These are phyloP conservation scores for Scutellaria baicalensis DNA, from an alignment of 257 asterid genomes.

Conservation along the genomic window DNA sequence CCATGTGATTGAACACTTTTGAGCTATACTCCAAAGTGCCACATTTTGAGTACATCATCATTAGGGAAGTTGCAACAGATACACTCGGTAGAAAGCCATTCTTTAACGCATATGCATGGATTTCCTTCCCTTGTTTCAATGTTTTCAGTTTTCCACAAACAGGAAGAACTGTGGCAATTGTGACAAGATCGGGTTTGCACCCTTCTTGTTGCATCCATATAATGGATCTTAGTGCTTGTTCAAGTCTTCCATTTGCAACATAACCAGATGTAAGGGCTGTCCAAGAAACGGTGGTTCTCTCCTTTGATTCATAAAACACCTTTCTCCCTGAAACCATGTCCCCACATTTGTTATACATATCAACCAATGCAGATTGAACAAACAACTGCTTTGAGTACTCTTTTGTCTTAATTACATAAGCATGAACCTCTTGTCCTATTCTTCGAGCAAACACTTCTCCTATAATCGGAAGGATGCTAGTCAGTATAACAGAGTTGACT, in stretches of 20 bases:
- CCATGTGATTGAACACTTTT: slow-evolving; percentile 55
- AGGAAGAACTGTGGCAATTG: slow-evolving; percentile 86
- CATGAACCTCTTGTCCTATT: slow-evolving; percentile 79
- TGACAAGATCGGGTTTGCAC: slow-evolving; percentile 71
- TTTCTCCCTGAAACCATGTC: slow-evolving; percentile 76
- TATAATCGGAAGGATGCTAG: slow-evolving; percentile 59
- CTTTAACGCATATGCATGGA: slow-evolving; percentile 65
- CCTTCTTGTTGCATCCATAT: slow-evolving; percentile 98
- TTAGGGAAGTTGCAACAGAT: slow-evolving; percentile 65
- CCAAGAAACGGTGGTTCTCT: slow-evolving; percentile 77
- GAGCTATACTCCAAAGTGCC: slow-evolving; percentile 41
- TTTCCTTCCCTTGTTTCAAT: slow-evolving; percentile 64
- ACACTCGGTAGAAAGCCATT: slow-evolving; percentile 39
- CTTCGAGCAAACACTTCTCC: slow-evolving; percentile 55
- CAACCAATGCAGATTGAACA: slow-evolving; percentile 73
- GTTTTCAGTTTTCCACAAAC: slow-evolving; percentile 71
- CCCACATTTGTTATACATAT: slow-evolving; percentile 90
- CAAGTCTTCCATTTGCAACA: slow-evolving; percentile 59
- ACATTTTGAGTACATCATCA: slow-evolving; percentile 90
- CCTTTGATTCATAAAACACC: slow-evolving; percentile 61
- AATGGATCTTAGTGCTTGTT: slow-evolving; percentile 72
- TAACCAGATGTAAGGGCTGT: slow-evolving; percentile 89
- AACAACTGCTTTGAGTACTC: slow-evolving; percentile 59
- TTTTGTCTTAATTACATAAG: slow-evolving; percentile 66
- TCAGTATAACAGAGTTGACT: slow-evolving; percentile 71